Conservation (phyloP, 768 basidiomycete species). For the Leucocoprinus birnbaumii region DNA sequence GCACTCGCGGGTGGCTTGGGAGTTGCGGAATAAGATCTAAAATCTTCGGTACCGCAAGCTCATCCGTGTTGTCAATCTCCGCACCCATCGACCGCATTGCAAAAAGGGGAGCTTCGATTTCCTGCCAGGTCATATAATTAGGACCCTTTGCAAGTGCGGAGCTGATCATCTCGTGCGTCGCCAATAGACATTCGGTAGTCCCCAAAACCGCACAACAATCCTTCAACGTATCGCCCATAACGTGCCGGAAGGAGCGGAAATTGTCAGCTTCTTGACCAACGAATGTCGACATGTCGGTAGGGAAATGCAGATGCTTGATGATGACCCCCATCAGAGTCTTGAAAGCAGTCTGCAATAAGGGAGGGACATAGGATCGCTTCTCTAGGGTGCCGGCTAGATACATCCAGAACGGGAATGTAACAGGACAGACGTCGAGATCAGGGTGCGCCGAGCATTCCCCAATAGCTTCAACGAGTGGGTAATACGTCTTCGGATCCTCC, state of each 20-base stretch:
- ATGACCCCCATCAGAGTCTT: conserved; percentile 80
- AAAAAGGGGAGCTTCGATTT: conserved; percentile 95
- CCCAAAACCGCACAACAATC: conserved; percentile 96
- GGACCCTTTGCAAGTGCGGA: conserved; percentile 62
- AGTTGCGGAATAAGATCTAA: conserved; percentile 92
- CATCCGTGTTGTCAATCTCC: conserved; percentile 80
- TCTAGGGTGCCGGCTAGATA: conserved; percentile 87
- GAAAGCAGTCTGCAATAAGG: conserved; percentile 83
- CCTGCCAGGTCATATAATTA: conserved; percentile 80
- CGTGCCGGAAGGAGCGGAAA: conserved; percentile 93
- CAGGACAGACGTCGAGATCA: conserved; percentile 94
- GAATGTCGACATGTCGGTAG: conserved; percentile 61
- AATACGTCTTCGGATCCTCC: conserved; percentile 89
- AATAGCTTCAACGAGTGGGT: conserved; percentile 94
- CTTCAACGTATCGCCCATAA: conserved; percentile 98
- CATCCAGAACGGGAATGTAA: conserved; percentile 99
- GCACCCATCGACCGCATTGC: conserved; percentile 99
- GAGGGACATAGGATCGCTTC: conserved; percentile 68
- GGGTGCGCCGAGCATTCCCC: conserved; percentile 88
- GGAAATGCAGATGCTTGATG: conserved; percentile 90
- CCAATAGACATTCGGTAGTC: conserved; percentile 76
- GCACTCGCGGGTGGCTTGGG: conserved; percentile 86
- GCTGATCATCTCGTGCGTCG: conserved; percentile 80
- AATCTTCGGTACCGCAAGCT: conserved; percentile 89
- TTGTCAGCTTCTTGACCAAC: conserved; percentile 86